Evolutionary conservation across 306 rosid genomes (phyloP), one percentile per base, ranked within the genome.

Genomic region (Prunus padus): DNA sequence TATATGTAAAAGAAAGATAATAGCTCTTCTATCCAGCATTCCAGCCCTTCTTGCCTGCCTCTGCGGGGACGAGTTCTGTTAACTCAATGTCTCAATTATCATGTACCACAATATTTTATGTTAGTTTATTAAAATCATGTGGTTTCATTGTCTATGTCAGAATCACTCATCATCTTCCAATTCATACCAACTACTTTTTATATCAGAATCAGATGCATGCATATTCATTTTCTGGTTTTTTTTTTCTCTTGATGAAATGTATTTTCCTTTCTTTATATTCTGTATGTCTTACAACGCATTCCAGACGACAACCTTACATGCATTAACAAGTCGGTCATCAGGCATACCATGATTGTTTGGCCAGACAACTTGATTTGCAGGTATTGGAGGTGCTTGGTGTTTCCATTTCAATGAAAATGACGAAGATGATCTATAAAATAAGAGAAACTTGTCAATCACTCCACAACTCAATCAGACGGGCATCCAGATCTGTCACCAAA

Each of bases 221-320:
- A 23, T 25, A 45, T 16, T 6, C 49, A 47, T 47, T 68, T 23
- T 30, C 23, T 14, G 15, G 16, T 22, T 9, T 14, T 22, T 67
- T 28, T 44, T 3, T 19, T 19, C 8, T 15, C 55, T 13, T 67
- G 20, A 20, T 20, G n/a, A 22, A 11, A 45, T 45, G 56, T 23
- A 67, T 67, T 67, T 67, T 28, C 56, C 46, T 67, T 50, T 65
- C 28, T 65, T 9, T 23, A 37, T 40, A 40, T n/a, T 67, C 55
- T 67, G 8, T 23, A 67, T 22, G 46, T 68, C 59, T 68, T 30
- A 68, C 42, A 47, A 15, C 10, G 45, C 44, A 46, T 49, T 47
- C 59, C 59, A 49, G 73, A 49, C 25, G 47, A 62, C 45, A 16
- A 68, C 54, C 44, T 47, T 68, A 8, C 25, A 68, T 68, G 25